Percentiles rank a stretch among this genome's conserved stretches.
Evolutionary conservation across 495 filamentous ascomycete genomes (phyloP).

Genomic region (Annulohypoxylon moriforme): DNA sequence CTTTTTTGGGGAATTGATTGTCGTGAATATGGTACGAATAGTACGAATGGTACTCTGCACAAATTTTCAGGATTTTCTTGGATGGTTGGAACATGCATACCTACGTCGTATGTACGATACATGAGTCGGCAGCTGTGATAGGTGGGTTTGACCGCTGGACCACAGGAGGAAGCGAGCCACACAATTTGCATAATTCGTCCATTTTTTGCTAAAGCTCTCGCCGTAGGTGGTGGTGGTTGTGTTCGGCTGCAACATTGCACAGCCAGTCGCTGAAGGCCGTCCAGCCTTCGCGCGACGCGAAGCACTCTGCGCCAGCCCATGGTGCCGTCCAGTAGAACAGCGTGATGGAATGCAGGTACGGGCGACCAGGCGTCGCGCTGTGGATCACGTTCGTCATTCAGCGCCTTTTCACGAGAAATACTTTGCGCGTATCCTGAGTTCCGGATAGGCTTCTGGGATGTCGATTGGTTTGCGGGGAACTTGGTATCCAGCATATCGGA

Average conservation of each 20-base stretch:
- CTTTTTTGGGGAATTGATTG: slow-evolving; percentile 35
- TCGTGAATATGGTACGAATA: slow-evolving; percentile 19
- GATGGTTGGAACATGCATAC: slow-evolving; percentile 46
- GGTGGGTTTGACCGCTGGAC: slow-evolving; percentile 48
- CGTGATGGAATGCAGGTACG: slow-evolving; percentile 47
- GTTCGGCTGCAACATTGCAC: slow-evolving; percentile 52
- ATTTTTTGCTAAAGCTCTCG: slow-evolving; percentile 44
- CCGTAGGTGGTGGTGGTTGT: slow-evolving; percentile 29
- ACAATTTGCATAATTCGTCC: slow-evolving; percentile 50
- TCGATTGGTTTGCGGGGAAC: slow-evolving; percentile 33
- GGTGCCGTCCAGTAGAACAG: slow-evolving; percentile 36
- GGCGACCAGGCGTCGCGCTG: slow-evolving; percentile 38
- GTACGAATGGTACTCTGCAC: slow-evolving; percentile 35
- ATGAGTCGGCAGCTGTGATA: slow-evolving; percentile 44
- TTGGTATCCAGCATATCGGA: slow-evolving; percentile 28
- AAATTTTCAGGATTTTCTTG: slow-evolving; percentile 42
- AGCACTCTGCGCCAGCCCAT: slow-evolving; percentile 40
- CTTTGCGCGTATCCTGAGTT: slow-evolving; percentile 32
- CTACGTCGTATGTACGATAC: slow-evolving; percentile 42
- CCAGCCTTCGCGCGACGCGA: slow-evolving; percentile 46
- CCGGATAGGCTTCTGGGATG: slow-evolving; percentile 15
- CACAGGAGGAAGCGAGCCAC: slow-evolving; percentile 48
- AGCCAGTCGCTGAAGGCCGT: slow-evolving; percentile 49
- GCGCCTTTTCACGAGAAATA: slow-evolving; percentile 42
- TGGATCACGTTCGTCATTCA: slow-evolving; percentile 43